These are phyloP conservation scores for Arctostaphylos glauca DNA, from an alignment of 148 eudicot genomes.

Conservation along the genomic window DNA sequence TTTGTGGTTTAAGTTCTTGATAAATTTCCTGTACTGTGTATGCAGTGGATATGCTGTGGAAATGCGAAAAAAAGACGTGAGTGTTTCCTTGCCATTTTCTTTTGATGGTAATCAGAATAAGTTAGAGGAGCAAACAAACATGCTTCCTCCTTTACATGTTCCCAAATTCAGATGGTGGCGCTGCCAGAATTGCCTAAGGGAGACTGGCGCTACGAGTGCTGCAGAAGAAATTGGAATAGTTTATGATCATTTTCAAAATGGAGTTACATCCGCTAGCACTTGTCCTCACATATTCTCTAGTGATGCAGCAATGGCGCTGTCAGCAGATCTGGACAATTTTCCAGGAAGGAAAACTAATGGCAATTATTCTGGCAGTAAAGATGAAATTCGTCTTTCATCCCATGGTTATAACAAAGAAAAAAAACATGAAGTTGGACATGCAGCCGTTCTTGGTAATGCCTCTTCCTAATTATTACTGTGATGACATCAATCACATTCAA, in stretches of 20 bases:
- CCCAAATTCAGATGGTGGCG: conserved; percentile 59
- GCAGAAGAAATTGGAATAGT: conserved; percentile 15
- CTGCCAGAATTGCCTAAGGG: conserved; percentile 39
- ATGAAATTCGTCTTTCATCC: conserved; percentile 16
- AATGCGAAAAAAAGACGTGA: conserved; percentile 48
- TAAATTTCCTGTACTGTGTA: background rate
- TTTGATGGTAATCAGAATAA: conserved; percentile 16
- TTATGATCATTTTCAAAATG: conserved; percentile 1
- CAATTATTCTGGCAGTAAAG: conserved; percentile 24
- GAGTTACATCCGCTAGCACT: conserved; percentile 4
- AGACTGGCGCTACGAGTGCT: conserved; percentile 21
- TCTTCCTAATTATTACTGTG: background rate
- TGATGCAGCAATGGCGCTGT: background rate
- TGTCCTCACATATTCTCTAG: conserved; percentile 6
- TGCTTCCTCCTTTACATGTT: conserved; percentile 54
- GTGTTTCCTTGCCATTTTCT: conserved; percentile 51
- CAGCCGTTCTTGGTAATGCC: conserved; percentile 15
- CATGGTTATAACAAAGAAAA: conserved; percentile 24
- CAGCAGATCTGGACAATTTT: conserved; percentile 14
- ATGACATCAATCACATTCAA: background rate
- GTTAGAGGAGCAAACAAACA: conserved; percentile 19
- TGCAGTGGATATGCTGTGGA: conserved; percentile 70
- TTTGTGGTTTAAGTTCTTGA: background rate
- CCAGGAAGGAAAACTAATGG: conserved; percentile 19
- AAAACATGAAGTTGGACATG: conserved; percentile 13